Evolutionary conservation across 2,329 filamentous ascomycete genomes (phyloP), one percentile per base, ranked within the genome.

Genomic region (Cadophora gregata): DNA sequence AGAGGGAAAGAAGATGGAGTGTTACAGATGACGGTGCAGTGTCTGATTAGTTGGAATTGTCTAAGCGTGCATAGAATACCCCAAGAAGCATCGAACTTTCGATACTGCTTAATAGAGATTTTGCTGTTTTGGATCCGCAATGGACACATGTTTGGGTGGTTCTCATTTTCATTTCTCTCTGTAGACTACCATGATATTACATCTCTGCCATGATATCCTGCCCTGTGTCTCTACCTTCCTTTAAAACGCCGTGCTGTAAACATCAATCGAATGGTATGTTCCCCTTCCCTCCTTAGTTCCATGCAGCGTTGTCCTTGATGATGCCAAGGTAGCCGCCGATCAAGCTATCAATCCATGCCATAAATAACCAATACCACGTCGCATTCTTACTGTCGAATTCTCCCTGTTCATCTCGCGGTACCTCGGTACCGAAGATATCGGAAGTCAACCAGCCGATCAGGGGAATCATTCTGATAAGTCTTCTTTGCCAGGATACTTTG

Each of bases 321-420:
- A 63, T 56, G 14, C 61, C 61, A 6, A 55, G 24, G 88, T 86
- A 25, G 86, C 83, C 50, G 83, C 82, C 75, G 89, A 89, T 47
- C 89, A 79, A 4, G 82, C 80, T 73, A 89, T 87, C 63, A 82
- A 83, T 21, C 81, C 79, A 73, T 90, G 85, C 90, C 72, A 90
- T 86, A 51, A 90, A 74, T 77, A 86, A 87, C 88, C 88, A 90
- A 79, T 90, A 90, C 68, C 90, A 78, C 67, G 87, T 90, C 12
- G 88, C 88, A 55, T 81, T 81, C 50, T 86, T 86, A 82, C 89
- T 91, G 78, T 97, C 94, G 73, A 97, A 94, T 50, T 88, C 88
- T 65, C 92, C 92, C 51, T 85, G 82, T 62, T 93, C 90, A 62
- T 85, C 90, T 50, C 90, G 84, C 8, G 92, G 92, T 47, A 95